phyloP scores from a whole-genome alignment of 2,329 filamentous ascomycete genomes.

The Fusarium succisae region DNA sequence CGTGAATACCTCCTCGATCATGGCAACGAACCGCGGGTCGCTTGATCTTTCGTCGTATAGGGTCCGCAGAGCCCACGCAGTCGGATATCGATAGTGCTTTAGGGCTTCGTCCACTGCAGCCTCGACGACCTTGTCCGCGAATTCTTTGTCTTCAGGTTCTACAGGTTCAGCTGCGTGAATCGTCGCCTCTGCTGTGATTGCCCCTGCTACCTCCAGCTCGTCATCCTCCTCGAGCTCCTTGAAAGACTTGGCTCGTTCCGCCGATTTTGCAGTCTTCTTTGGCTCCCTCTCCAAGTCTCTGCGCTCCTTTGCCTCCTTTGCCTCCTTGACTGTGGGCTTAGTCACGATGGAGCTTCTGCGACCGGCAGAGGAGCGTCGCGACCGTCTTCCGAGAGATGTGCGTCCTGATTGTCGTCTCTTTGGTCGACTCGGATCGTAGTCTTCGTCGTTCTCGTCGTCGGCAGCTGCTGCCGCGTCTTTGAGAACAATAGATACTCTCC shows the following conservation, averaged over 20 bases:
- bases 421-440: conserved; percentile 54
- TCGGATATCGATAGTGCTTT: conserved; percentile 65
- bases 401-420: conserved; percentile 49
- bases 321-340: conserved; percentile 32
- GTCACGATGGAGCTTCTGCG: conserved; percentile 37
- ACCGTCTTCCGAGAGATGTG: conserved; percentile 44
- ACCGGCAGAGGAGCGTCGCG: conserved; percentile 38
- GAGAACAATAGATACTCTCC: conserved; percentile 38
- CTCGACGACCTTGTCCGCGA: conserved; percentile 64
- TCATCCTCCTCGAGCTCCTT: conserved; percentile 16
- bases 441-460: conserved; percentile 53
- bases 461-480: conserved; percentile 46
- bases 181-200: conserved; percentile 28
- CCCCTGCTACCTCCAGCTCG: not conserved
- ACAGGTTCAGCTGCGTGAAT: conserved; percentile 26
- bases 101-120: conserved; percentile 68
- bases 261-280: conserved; percentile 4
- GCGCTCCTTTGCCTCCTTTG: conserved; percentile 22
- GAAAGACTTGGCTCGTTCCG: conserved; percentile 14
- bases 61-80: conserved; percentile 68
- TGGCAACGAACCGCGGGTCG: conserved; percentile 62
- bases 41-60: conserved; percentile 67
- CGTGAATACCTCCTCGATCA: conserved; percentile 67
- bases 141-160: conserved; percentile 52
- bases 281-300: conserved; percentile 20